Evolutionary conservation across 2,329 filamentous ascomycete genomes (phyloP).

Genomic region (Thermochaetoides dissita): DNA sequence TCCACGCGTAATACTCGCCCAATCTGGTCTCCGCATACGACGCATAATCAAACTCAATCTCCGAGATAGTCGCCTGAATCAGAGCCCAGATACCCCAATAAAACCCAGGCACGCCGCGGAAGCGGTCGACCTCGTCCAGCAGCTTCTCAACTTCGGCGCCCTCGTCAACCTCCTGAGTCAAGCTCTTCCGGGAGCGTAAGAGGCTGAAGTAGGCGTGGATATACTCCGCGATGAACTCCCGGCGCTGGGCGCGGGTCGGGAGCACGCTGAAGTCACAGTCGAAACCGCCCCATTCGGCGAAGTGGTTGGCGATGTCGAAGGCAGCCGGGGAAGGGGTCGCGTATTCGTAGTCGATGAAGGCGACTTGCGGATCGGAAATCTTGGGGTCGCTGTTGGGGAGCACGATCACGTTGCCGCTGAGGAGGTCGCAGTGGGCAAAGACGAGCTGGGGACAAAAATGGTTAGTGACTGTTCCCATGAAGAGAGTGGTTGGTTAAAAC

Average conservation of each 20-base stretch:
- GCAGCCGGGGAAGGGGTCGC: constrained; percentile 85
- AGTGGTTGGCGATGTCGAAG: constrained; percentile 96
- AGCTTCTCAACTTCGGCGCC: constrained; percentile 55
- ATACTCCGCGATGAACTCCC: constrained; percentile 73
- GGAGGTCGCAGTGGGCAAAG: constrained; percentile 87
- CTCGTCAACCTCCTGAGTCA: constrained; percentile 28
- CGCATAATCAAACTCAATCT: constrained; percentile 95
- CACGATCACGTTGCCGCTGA: constrained; percentile 94
- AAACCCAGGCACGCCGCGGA: constrained; percentile 80
- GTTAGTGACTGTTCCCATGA: neutral
- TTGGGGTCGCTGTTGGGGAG: constrained; percentile 31
- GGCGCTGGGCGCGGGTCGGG: constrained; percentile 62
- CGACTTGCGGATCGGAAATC: constrained; percentile 38
- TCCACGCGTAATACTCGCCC: constrained; percentile 89
- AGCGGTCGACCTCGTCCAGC: constrained; percentile 69
- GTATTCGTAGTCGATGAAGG: constrained; percentile 98
- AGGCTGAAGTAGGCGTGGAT: constrained; percentile 57
- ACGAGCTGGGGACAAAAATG: constrained; percentile 45
- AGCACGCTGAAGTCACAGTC: constrained; percentile 81
- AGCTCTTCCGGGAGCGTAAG: constrained; percentile 25
- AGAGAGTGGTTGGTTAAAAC: constrained; percentile 17
- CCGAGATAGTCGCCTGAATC: constrained; percentile 85
- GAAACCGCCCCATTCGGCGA: constrained; percentile 95
- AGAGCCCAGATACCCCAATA: constrained; percentile 89
- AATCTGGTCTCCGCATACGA: constrained; percentile 75